Conservation (phyloP, 306 rosid species). For the Casuarina equisetifolia region DNA sequence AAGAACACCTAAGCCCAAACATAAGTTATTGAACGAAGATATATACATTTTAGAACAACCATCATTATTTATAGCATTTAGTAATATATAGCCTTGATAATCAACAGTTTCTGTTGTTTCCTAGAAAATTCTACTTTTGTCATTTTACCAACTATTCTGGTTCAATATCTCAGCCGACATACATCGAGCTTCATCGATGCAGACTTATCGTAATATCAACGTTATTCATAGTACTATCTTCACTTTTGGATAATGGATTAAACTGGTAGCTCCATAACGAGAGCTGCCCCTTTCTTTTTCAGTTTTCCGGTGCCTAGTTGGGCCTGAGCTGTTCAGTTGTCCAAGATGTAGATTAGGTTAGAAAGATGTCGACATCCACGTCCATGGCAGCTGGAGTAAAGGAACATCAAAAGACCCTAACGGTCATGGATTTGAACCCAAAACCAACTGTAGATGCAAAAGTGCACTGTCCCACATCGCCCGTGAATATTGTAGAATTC, state of each 20-base stretch:
- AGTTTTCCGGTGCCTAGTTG: not conserved
- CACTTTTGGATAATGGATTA: not conserved
- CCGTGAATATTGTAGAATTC: not conserved
- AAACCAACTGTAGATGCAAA: not conserved
- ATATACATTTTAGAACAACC: too few relatives aligned
- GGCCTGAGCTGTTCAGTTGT: not conserved
- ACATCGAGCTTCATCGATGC: too few relatives aligned
- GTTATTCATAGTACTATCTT: not conserved
- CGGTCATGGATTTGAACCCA: not conserved
- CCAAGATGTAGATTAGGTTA: not conserved
- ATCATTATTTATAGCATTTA: too few relatives aligned
- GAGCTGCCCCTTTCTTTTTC: not conserved
- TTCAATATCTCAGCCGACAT: too few relatives aligned
- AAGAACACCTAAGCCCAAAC: too few relatives aligned
- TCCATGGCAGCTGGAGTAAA: slow-evolving; percentile 50
- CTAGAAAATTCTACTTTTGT: too few relatives aligned
- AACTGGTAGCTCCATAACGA: not conserved
- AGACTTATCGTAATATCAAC: too few relatives aligned
- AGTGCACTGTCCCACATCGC: not conserved
- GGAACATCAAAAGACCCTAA: slow-evolving; percentile 36
- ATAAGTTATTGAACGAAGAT: too few relatives aligned
- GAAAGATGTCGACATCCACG: slow-evolving; percentile 39
- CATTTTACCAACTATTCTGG: too few relatives aligned
- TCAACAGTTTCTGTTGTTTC: too few relatives aligned
- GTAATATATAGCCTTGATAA: too few relatives aligned